Base-by-base conservation (phyloP, 768 basidiomycete species). In the Wakefieldia striispora region DNA sequence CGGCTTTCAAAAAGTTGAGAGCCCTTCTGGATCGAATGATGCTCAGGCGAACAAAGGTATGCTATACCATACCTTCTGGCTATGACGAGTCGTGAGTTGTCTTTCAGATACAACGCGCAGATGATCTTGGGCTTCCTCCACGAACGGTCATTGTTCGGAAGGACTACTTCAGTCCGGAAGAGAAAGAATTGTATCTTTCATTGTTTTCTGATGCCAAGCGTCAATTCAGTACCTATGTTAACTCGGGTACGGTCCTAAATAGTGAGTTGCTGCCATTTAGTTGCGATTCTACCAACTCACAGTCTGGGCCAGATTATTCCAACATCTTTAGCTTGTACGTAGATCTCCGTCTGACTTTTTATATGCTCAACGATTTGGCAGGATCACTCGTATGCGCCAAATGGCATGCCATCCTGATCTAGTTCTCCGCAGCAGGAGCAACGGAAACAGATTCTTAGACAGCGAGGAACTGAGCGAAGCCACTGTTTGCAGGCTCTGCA, bases 351-450 rank as follows among this genome's bases (percentile, higher is more conserved):
- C 12, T n/a, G n/a, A 19, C 23, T 27, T 40, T 40, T 6, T 27
- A 21, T 50, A 20, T 40, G 40, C 43, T 45, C 44, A 48, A 45
- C 37, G 6, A 3, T 16, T 68, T 49, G 60, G 55, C 44, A 86
- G 91, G 58, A 83, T 98, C 48, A 98, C 95, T 6, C 85, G 97
- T 45, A 95, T 97, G 92, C 77, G 91, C 39, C 91, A 94, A 74
- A 89, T 93, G 89, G 91, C 90, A 6, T 93, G 91, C 57, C 91
- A 92, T 63, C 95, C 95, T 6, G 95, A 97, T 66, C 79, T 98
- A 29, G 95, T 98, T 13, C 75, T 97, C 17, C 80, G 88, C 43
- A 90, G 87, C 73, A 94, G 87, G 73, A 87, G 77, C 20, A 92
- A 90, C 49, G 78, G 82, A 1, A 74, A 73, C 11, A 73, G 75